phyloP scores from a whole-genome alignment of 768 basidiomycete genomes.

The Amanita fuliginea region DNA sequence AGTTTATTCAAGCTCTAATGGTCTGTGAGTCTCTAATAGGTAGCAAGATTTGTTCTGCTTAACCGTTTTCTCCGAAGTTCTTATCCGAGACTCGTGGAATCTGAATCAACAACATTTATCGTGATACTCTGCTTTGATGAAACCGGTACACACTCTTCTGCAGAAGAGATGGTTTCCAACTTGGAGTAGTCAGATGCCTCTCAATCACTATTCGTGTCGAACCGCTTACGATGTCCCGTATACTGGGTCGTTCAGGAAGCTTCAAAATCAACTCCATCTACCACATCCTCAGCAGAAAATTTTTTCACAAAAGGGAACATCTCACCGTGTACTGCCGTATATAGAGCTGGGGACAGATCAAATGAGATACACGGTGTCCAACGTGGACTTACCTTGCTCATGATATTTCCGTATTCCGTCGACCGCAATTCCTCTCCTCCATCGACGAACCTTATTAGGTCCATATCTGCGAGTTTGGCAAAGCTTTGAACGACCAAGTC shows the following conservation, averaged over 20 bases:
- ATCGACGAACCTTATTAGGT: slow-evolving; percentile 40
- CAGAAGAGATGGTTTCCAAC: slow-evolving; percentile 54
- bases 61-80: slow-evolving; percentile 69
- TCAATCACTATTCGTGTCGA: not conserved
- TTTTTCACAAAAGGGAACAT: not conserved
- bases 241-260: slow-evolving; percentile 38
- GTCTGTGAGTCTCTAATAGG: not conserved
- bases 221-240: slow-evolving; percentile 57
- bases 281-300: not conserved
- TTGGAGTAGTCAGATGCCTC: slow-evolving; percentile 14
- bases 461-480: slow-evolving; percentile 42
- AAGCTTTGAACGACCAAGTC: slow-evolving; percentile 66
- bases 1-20: slow-evolving; percentile 52
- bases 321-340: slow-evolving; percentile 57
- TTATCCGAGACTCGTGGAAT: slow-evolving; percentile 55
- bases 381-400: slow-evolving; percentile 57
- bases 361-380: not conserved
- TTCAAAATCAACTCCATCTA: slow-evolving; percentile 63
- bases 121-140: not conserved
- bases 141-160: slow-evolving; percentile 47
- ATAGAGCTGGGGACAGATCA: slow-evolving; percentile 45
- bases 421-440: slow-evolving; percentile 38
- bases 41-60: not conserved
- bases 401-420: slow-evolving; percentile 76
- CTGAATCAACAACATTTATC: slow-evolving; percentile 21